These are phyloP conservation scores for Hylodesmum podocarpum DNA, from an alignment of 306 rosid species.

Conservation along the genomic window DNA sequence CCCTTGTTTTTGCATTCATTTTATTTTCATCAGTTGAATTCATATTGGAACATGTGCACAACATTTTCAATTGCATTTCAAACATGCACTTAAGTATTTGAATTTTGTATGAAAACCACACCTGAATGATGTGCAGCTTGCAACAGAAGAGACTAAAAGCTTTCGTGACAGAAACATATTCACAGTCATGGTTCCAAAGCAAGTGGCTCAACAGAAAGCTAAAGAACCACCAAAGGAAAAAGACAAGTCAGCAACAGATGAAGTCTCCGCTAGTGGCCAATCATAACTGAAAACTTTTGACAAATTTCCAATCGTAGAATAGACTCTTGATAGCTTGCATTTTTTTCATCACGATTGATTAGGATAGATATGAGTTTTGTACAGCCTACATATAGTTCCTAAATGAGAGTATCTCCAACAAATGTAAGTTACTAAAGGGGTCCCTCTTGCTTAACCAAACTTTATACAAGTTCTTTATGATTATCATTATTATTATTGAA, in stretches of 20 bases:
- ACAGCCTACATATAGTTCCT: background rate
- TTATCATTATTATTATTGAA: background rate
- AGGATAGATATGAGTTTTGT: slow-evolving; percentile 39
- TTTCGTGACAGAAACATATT: slow-evolving; percentile 66
- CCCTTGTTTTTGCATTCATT: too few relatives aligned
- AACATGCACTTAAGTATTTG: background rate
- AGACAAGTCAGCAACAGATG: slow-evolving; percentile 50
- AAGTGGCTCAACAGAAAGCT: slow-evolving; percentile 62
- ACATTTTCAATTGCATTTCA: too few relatives aligned
- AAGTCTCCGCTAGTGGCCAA: slow-evolving; percentile 66
- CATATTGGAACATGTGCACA: too few relatives aligned
- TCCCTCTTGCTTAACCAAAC: background rate
- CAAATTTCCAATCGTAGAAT: slow-evolving; percentile 27
- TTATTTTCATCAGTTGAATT: too few relatives aligned
- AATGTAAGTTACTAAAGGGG: background rate
- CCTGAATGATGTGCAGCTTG: slow-evolving; percentile 59
- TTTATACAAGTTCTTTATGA: background rate
- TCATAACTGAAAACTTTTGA: slow-evolving; percentile 4
- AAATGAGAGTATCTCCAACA: background rate
- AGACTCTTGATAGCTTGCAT: slow-evolving; percentile 23
- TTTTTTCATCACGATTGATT: slow-evolving; percentile 24
- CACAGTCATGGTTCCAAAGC: slow-evolving; percentile 70
- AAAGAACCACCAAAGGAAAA: slow-evolving; percentile 65
- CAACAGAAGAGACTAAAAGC: slow-evolving; percentile 72
- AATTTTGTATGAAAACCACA: slow-evolving; percentile 14